Base-by-base conservation (phyloP, 192 early-diverging fungal genomes). In the Coemansia sp. region DNA sequence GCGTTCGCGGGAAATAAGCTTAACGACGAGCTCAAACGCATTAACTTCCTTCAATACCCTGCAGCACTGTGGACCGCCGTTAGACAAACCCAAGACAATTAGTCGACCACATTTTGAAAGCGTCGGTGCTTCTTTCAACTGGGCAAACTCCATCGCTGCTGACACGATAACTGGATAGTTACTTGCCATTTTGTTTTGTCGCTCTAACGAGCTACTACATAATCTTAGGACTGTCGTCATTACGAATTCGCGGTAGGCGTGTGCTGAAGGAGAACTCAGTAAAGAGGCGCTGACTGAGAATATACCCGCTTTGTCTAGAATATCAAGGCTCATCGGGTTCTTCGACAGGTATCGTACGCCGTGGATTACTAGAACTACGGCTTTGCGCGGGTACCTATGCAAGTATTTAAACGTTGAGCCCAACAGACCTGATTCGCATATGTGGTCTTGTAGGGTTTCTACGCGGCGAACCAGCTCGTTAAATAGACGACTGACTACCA, bases 1-100 rank as follows among this genome's bases (percentile, higher is more conserved):
- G 29, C 74, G 74, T 71, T 83, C 80, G 56, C 80, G 75, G 61
- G 80, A 83, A 12, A 83, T 83, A 53, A 83, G 69, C 75, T 83
- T 83, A 20, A 83, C 80, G 1, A 83, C 60, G 30, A 83, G 72
- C 66, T 83, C 80, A 49, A 83, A 77, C 41, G 80, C 80, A 41
- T 69, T 38, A 45, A 75, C 80, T 27, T 83, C 80, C 61, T 72
- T 74, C n/a, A 83, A 72, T 59, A 78, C 75, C 9, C 80, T 75
- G 40, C 80, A 83, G 68, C 80, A 83, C 61, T 74, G 68, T 16
- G 69, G 44, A 0, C 72, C 75, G 24, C 75, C 80, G 41, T 65
- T 74, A 10, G 80, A 68, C 69, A 83, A 55, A 1, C 75, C 80
- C 3, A 83, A 66, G 18, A 83, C 71, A 4, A 83, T 67, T 39